A percentile compares a stretch with the other conserved stretches of the same genome.
phyloP scores from a whole-genome alignment of 208 protist genomes.

The Trichomonas vaginalis region DNA sequence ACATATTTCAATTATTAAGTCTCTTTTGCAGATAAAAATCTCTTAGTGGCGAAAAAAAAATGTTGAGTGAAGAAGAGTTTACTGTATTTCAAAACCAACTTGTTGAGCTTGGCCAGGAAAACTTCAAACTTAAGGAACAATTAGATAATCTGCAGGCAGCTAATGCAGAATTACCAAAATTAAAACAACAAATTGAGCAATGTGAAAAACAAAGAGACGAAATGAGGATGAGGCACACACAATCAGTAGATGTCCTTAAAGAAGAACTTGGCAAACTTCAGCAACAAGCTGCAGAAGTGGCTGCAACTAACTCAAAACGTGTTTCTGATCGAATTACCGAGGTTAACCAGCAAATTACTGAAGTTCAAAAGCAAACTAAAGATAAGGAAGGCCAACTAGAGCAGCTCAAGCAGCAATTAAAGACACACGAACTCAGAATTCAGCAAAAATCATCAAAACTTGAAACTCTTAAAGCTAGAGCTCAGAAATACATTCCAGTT shows the following conservation, averaged over 20 bases:
- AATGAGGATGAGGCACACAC: background rate
- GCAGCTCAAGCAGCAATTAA: background rate
- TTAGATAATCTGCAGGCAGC: background rate
- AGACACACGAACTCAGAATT: background rate
- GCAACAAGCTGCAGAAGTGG: background rate
- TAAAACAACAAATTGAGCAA: background rate
- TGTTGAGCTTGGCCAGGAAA: background rate
- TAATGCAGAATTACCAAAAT: background rate
- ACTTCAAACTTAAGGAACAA: background rate
- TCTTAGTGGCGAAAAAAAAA: no score
- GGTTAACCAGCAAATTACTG: background rate
- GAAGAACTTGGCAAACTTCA: background rate
- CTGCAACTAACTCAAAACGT: background rate
- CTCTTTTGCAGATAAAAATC: no score
- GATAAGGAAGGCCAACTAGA: background rate
- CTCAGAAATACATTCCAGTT: background rate
- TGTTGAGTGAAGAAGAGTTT: conserved; percentile 10
- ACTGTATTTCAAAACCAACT: background rate
- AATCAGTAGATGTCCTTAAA: background rate
- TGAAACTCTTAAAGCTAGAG: background rate
- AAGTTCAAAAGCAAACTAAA: background rate
- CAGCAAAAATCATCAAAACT: background rate
- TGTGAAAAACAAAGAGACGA: background rate
- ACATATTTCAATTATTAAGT: no score
- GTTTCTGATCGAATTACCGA: background rate